Base-by-base conservation (phyloP, 805 yeast species). In the Teunomyces cretensis region DNA sequence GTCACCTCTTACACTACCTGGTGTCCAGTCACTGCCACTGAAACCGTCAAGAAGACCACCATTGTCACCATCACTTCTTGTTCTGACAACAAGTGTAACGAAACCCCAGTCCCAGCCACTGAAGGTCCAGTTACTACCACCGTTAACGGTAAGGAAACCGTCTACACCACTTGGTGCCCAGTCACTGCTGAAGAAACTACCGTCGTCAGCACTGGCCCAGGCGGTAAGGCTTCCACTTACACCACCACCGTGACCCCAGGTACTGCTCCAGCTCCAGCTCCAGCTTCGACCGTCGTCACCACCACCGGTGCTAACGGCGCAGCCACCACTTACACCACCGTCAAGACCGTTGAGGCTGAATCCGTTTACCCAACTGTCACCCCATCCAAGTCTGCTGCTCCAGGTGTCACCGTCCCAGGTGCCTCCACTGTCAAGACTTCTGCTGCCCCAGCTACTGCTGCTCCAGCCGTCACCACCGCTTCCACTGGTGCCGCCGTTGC, bases 131-230 rank as follows among this genome's bases (percentile, higher is more conserved):
- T 63, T 42, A 69, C 75, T 37, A 51, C 65, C 36, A 62, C 70
- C 27, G 60, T 59, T 16, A 52, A 61, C 45, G 75, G 69, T 28
- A 57, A 56, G 19, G 62, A 50, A 41, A 68, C 74, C 17, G 60
- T 65, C 32, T 75, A 64, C 60, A 68, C 78, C 47, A 70, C 77
- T 22, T 65, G 60, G 60, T 65, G 71, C 52, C 70, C 70, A 44
- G 39, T 52, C 9, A 27, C 31, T 19, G 43, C 48, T 35, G 30
- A 44, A 16, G 47, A 33, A 15, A 30, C 43, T 28, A 19, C 49
- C 26, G n/a, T 44, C 8, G 22, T 36, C 14, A 27, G 42, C 19
- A 33, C 50, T 22, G 53, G 50, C 52, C 57, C 65, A 35, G 59
- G 62, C 14, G 58, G 56, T 51, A 54, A 64, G 49, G 61, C 66